Percentiles rank a stretch among this genome's conserved stretches.
These are phyloP conservation scores for Rhizoclosmatium globosum DNA, from an alignment of 192 early-diverging fungal genomes.

Conservation along the genomic window DNA sequence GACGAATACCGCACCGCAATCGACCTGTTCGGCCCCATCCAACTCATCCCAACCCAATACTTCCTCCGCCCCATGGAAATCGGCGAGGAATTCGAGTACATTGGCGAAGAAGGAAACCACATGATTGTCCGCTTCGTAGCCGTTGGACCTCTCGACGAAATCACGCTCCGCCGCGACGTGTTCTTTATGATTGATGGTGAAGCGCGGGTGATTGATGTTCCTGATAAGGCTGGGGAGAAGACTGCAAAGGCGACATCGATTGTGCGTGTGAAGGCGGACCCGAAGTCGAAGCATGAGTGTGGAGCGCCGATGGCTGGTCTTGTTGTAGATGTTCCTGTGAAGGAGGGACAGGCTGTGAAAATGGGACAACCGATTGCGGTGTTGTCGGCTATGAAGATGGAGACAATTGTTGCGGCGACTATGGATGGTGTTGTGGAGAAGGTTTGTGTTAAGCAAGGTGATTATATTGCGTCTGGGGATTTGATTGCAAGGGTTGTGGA, in stretches of 20 bases:
- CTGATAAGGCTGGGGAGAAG: slow-evolving; percentile 37
- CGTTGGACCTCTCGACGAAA: slow-evolving; percentile 82
- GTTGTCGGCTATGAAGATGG: slow-evolving; percentile 93
- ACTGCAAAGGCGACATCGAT: slow-evolving; percentile 47
- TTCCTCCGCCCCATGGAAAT: slow-evolving; percentile 88
- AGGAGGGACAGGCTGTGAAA: slow-evolving; percentile 83
- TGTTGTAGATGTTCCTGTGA: slow-evolving; percentile 90
- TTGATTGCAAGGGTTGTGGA: slow-evolving; percentile 65
- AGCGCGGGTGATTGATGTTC: slow-evolving; percentile 79
- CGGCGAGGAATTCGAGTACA: slow-evolving; percentile 89
- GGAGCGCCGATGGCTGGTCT: slow-evolving; percentile 97
- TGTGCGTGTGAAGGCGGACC: slow-evolving; percentile 74
- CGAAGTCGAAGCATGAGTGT: slow-evolving; percentile 79
- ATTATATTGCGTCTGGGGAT: slow-evolving; percentile 85
- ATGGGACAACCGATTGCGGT: slow-evolving; percentile 91
- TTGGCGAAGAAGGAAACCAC: slow-evolving; percentile 84
- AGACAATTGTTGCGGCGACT: slow-evolving; percentile 89
- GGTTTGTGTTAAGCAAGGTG: slow-evolving; percentile 75
- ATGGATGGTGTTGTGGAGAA: slow-evolving; percentile 74
- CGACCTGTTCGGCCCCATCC: slow-evolving; percentile 86
- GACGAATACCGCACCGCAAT: slow-evolving; percentile 78
- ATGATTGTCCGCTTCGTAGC: slow-evolving; percentile 91
- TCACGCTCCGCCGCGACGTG: slow-evolving; percentile 83
- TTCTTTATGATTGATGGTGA: slow-evolving; percentile 98
- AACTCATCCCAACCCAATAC: slow-evolving; percentile 88